Evolutionary conservation across 2,329 filamentous ascomycete genomes (phyloP), one percentile per base, ranked within the genome.

Genomic region (Aulographum hederae): DNA sequence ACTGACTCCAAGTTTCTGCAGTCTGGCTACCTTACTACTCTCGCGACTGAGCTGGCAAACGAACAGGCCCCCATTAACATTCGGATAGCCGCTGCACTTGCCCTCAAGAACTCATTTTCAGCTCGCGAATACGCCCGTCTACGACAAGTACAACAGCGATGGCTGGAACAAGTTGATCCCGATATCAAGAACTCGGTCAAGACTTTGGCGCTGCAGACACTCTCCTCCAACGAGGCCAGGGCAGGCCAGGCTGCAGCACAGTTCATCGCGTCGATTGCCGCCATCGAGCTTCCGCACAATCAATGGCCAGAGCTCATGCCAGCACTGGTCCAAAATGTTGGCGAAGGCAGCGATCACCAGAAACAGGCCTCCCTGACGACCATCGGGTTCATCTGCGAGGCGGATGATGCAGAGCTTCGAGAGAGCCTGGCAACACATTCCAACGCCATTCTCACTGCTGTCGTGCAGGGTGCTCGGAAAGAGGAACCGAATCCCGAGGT

Each of bases 331-430:
- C 78, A 86, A 56, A 93, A 89, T 54, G 85, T 98, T 42, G 86
- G 80, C 53, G 72, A 75, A 42, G 89, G 86, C 42, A 70, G 67
- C 46, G 78, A 85, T 50, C 73, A 84, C 58, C 73, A 92, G 53
- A 98, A 95, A 66, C 85, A 94, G 61, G 69, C 85, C 26, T 95
- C 86, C 28, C 63, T 98, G 48, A 86, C 82, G 35, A 78, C 86
- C n/a, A 94, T 98, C 54, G 89, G 89, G 44, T 98, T 89, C 61
- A 86, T 98, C 46, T 98, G 89, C 67, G 89, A 98, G 57, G 86
- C 79, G 45, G 82, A 92, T 49, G 89, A 98, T 50, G 51, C 69
- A 30, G 85, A 94, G 38, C 69, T 98, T 32, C 72, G 89, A 42
- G 69, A 79, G 39, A 75, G 78, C 53, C 60, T 94, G 46, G 67